phyloP scores from a whole-genome alignment of 768 basidiomycete genomes.

The Leccinum boreale region DNA sequence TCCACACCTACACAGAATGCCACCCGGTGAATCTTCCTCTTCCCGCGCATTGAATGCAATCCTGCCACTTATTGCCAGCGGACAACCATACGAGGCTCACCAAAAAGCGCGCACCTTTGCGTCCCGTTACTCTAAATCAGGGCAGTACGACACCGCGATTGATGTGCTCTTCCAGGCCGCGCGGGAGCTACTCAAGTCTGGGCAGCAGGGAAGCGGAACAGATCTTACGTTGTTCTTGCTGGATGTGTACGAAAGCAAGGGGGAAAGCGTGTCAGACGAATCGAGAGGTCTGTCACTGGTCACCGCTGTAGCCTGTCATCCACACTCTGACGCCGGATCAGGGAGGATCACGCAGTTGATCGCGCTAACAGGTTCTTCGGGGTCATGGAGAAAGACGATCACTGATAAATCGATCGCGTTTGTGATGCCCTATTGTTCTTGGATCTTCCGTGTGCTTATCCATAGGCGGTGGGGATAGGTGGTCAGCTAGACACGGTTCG shows the following conservation, averaged over 20 bases:
- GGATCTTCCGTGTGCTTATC: slow-evolving; percentile 17
- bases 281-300: slow-evolving; percentile 61
- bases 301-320: background rate
- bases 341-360: slow-evolving; percentile 90
- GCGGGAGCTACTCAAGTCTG: slow-evolving; percentile 81
- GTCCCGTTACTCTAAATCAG: slow-evolving; percentile 78
- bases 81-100: slow-evolving; percentile 88
- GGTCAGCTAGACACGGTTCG: slow-evolving; percentile 77
- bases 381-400: slow-evolving; percentile 87
- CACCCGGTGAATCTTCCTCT: slow-evolving; percentile 38
- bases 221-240: slow-evolving; percentile 80
- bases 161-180: slow-evolving; percentile 92
- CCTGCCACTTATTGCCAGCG: slow-evolving; percentile 63
- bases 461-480: slow-evolving; percentile 47
- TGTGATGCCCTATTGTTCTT: slow-evolving; percentile 27
- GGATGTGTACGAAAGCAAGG: slow-evolving; percentile 78
- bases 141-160: slow-evolving; percentile 81
- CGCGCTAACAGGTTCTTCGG: slow-evolving; percentile 74
- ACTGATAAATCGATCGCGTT: slow-evolving; percentile 84
- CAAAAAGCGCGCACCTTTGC: slow-evolving; percentile 97
- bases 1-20: slow-evolving; percentile 21
- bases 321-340: slow-evolving; percentile 28
- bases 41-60: slow-evolving; percentile 72
- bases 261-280: slow-evolving; percentile 69
- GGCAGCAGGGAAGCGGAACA: slow-evolving; percentile 85